These are phyloP conservation scores for Suillus placidus DNA, from an alignment of 768 basidiomycete species.

Conservation along the genomic window DNA sequence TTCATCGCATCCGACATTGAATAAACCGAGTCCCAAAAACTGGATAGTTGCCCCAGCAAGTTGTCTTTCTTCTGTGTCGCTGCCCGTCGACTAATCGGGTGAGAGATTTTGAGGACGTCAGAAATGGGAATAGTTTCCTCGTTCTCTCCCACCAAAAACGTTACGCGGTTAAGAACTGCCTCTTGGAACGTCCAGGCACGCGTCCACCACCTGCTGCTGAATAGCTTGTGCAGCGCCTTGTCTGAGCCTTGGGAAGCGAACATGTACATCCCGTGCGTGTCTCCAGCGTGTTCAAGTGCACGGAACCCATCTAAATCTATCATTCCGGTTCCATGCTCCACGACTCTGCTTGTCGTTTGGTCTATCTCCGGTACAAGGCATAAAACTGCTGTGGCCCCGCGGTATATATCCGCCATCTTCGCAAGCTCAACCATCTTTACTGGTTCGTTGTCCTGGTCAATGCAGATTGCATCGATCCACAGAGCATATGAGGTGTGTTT, in stretches of 20 bases:
- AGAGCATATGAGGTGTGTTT: conserved; percentile 10
- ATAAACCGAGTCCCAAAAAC: conserved; percentile 11
- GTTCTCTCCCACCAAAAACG: conserved; percentile 10
- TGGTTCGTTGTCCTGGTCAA: conserved; percentile 6
- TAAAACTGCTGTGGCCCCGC: conserved; percentile 8
- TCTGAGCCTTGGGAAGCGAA: conserved; percentile 10
- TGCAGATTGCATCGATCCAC: conserved; percentile 13
- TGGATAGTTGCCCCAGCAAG: conserved; percentile 6
- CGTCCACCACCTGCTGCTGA: conserved; percentile 13
- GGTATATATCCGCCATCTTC: conserved; percentile 12
- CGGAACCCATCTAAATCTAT: conserved; percentile 11
- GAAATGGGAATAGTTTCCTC: conserved; percentile 12
- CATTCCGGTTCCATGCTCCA: conserved; percentile 5
- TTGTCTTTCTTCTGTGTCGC: conserved; percentile 7
- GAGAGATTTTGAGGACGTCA: conserved; percentile 8
- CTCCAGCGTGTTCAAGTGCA: conserved; percentile 9
- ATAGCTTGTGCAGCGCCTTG: background rate
- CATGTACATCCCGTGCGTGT: conserved; percentile 14
- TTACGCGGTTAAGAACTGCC: conserved; percentile 5
- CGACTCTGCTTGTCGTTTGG: conserved; percentile 1
- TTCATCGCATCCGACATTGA: conserved; percentile 4
- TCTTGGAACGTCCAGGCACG: conserved; percentile 14
- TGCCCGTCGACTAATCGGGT: conserved; percentile 9
- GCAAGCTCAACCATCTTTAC: conserved; percentile 4
- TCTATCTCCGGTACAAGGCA: conserved; percentile 11